These are phyloP conservation scores for Suillus subalutaceus DNA, from an alignment of 768 basidiomycete genomes.

Conservation along the genomic window DNA sequence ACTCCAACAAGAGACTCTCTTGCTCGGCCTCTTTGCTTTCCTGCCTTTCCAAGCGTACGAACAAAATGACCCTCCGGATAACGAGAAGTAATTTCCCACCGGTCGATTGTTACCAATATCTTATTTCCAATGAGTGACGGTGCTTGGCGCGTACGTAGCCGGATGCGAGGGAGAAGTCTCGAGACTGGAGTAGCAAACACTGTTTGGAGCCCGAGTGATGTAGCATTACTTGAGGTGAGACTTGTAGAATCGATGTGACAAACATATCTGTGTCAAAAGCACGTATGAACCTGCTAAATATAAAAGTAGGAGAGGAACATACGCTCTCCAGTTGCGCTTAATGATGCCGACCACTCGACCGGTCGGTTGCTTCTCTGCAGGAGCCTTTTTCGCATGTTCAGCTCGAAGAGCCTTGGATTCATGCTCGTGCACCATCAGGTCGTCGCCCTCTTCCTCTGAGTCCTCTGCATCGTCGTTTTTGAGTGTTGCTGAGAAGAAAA, in stretches of 20 bases:
- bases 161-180: conserved; percentile 88
- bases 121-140: conserved; percentile 88
- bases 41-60: conserved; percentile 82
- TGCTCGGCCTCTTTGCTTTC: conserved; percentile 97
- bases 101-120: conserved; percentile 93
- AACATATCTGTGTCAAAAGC: conserved; percentile 64
- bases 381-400: conserved; percentile 27
- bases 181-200: conserved; percentile 96
- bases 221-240: conserved; percentile 73
- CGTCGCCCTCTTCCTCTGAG: conserved; percentile 61
- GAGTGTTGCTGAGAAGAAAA: conserved; percentile 59
- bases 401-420: conserved; percentile 45
- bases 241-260: conserved; percentile 94
- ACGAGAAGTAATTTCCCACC: conserved; percentile 84
- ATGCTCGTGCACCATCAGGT: conserved; percentile 32
- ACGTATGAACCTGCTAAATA: not conserved
- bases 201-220: conserved; percentile 84
- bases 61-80: conserved; percentile 99
- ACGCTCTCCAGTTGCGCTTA: conserved; percentile 96
- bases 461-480: conserved; percentile 88
- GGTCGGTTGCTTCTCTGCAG: conserved; percentile 79
- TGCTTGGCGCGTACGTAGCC: conserved; percentile 93
- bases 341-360: conserved; percentile 90
- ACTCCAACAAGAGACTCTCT: conserved; percentile 91
- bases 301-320: conserved; percentile 36